Evolutionary conservation across 1,139 yeast genomes (phyloP).

Genomic region (Geotrichum klebahnii): DNA sequence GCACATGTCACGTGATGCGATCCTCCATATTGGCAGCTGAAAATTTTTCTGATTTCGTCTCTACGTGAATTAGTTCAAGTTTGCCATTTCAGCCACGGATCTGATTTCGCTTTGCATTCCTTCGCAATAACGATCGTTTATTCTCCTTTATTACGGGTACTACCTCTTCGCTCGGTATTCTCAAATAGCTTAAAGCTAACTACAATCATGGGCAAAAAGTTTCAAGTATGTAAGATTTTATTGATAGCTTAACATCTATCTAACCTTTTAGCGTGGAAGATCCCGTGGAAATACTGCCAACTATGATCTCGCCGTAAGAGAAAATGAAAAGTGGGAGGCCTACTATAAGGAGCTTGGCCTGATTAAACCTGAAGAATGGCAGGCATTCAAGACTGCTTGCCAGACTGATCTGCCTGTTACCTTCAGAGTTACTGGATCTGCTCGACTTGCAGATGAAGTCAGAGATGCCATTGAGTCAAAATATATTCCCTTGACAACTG

Average conservation of each 20-base stretch:
- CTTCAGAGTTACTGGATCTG: constrained; percentile 89
- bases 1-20: too few species aligned
- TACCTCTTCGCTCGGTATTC: too few species aligned
- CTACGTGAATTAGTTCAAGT: too few species aligned
- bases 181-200: too few species aligned
- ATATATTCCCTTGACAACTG: constrained; percentile 45
- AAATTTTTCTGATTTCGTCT: too few species aligned
- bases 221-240: not conserved
- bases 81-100: too few species aligned
- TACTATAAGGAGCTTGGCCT: constrained; percentile 67
- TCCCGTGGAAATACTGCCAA: constrained; percentile 30
- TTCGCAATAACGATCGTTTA: too few species aligned
- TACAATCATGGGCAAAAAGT: not conserved
- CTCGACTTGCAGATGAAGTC: constrained; percentile 46
- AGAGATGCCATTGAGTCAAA: constrained; percentile 39
- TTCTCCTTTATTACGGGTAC: too few species aligned
- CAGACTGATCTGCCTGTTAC: constrained; percentile 84
- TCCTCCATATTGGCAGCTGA: too few species aligned
- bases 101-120: too few species aligned
- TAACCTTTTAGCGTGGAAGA: not conserved
- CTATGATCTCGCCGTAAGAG: constrained; percentile 70
- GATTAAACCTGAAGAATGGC: constrained; percentile 75
- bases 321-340: constrained; percentile 84
- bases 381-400: constrained; percentile 69
- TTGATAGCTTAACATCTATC: not conserved